These are phyloP conservation scores for Rugonectria rugulosa DNA, from an alignment of 2,329 filamentous ascomycete genomes.

Conservation along the genomic window DNA sequence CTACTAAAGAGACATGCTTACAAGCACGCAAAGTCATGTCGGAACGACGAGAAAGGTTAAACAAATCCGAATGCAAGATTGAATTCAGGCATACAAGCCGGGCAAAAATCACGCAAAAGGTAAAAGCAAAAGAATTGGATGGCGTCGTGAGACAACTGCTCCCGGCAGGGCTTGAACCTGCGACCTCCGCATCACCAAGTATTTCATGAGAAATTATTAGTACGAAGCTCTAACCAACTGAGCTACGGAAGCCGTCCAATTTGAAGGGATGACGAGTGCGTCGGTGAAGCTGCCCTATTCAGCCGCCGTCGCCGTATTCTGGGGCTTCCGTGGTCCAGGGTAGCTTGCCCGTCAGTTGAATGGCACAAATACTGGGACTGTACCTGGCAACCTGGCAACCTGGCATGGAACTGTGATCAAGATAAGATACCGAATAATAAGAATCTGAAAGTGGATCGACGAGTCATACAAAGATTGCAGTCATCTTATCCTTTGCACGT, in stretches of 20 bases:
- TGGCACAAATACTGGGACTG: too few relatives aligned
- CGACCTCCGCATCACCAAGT: constrained; percentile 42
- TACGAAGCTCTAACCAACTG: constrained; percentile 46
- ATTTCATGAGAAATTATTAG: constrained; percentile 39
- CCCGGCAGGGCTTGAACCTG: constrained; percentile 44
- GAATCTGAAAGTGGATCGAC: too few relatives aligned
- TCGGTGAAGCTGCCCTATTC: background rate
- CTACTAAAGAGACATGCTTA: too few relatives aligned
- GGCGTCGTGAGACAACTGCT: constrained; percentile 37
- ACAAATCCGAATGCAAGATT: too few relatives aligned
- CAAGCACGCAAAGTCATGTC: too few relatives aligned
- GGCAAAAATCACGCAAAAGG: background rate
- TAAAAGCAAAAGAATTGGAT: constrained; percentile 29
- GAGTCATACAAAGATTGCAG: too few relatives aligned
- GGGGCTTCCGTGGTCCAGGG: background rate
- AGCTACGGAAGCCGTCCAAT: constrained; percentile 42
- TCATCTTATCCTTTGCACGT: too few relatives aligned
- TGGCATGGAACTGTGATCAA: too few relatives aligned
- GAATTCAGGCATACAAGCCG: too few relatives aligned
- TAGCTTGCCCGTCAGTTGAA: background rate
- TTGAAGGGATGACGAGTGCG: background rate
- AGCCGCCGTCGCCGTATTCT: background rate
- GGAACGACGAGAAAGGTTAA: too few relatives aligned
- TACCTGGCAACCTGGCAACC: too few relatives aligned
- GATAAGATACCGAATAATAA: too few relatives aligned